Evolutionary conservation across 2,329 filamentous ascomycete genomes (phyloP).

Genomic region (Aspergillus viridinutans): DNA sequence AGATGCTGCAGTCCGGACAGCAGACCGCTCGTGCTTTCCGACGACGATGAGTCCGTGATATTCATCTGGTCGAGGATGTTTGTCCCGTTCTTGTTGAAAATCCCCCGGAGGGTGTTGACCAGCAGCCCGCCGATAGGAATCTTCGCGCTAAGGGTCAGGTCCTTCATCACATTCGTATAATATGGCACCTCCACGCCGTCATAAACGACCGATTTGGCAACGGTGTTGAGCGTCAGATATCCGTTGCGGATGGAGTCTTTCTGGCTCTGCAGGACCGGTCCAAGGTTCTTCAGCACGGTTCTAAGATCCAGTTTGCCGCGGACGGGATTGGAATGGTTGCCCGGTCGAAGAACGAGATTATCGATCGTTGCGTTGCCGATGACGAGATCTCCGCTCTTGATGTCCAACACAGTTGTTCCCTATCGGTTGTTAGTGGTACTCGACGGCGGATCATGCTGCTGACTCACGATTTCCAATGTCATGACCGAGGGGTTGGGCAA

Average conservation of each 20-base stretch:
- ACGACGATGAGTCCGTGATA: constrained; percentile 5
- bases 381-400: constrained; percentile 44
- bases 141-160: constrained; percentile 26
- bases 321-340: constrained; percentile 49
- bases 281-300: constrained; percentile 27
- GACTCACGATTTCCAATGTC: constrained; percentile 47
- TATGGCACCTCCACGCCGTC: constrained; percentile 31
- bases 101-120: constrained; percentile 26
- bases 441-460: background rate
- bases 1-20: constrained; percentile 3
- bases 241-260: constrained; percentile 21
- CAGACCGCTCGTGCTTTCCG: constrained; percentile 1
- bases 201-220: constrained; percentile 25
- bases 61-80: constrained; percentile 9
- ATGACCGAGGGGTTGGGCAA: constrained; percentile 57
- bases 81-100: constrained; percentile 14
- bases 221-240: constrained; percentile 23
- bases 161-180: constrained; percentile 31
- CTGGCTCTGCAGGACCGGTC: constrained; percentile 23
- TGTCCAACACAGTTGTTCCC: constrained; percentile 52
- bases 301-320: constrained; percentile 46
- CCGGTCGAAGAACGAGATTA: constrained; percentile 51
- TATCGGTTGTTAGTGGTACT: background rate
- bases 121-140: constrained; percentile 24
- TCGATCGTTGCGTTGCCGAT: constrained; percentile 50